Conservation (phyloP, 441 rosid genomes). For the Bocquillonia castaneifolia region DNA sequence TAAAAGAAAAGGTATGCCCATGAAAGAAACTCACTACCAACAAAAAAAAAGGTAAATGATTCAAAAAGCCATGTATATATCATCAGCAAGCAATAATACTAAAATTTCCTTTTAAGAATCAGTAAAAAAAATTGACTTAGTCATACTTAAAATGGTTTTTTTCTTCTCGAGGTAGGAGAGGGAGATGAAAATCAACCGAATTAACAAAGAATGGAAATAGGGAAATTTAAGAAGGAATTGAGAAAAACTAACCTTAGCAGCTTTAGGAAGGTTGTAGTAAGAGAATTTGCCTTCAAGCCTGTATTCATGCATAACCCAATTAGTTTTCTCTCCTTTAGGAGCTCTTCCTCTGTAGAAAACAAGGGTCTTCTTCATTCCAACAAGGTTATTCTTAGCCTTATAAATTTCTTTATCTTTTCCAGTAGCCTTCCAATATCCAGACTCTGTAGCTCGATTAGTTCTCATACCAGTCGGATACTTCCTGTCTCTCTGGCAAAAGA, state of each 20-base stretch:
- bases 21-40: constrained; percentile 37
- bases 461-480: constrained; percentile 98
- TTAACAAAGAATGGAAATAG: background rate
- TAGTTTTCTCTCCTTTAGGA: constrained; percentile 91
- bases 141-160: no score
- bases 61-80: constrained; percentile 13
- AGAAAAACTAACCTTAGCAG: constrained; percentile 45
- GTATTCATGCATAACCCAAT: constrained; percentile 98
- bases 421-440: constrained; percentile 98
- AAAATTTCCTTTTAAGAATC: background rate
- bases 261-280: constrained; percentile 60
- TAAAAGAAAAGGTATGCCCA: constrained; percentile 16
- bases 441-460: constrained; percentile 83
- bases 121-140: background rate
- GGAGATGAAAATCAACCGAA: background rate
- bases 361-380: constrained; percentile 99
- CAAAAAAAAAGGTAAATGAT: constrained; percentile 19
- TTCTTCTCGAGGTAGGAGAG: no score
- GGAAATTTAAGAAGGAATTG: background rate
- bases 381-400: constrained; percentile 52
- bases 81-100: background rate
- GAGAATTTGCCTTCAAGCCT: constrained; percentile 88
- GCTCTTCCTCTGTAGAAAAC: constrained; percentile 96
- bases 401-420: constrained; percentile 88
- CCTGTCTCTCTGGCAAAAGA: constrained; percentile 82